Base-by-base conservation (phyloP, 2,329 filamentous ascomycete genomes). In the Xylariaceae sp. region DNA sequence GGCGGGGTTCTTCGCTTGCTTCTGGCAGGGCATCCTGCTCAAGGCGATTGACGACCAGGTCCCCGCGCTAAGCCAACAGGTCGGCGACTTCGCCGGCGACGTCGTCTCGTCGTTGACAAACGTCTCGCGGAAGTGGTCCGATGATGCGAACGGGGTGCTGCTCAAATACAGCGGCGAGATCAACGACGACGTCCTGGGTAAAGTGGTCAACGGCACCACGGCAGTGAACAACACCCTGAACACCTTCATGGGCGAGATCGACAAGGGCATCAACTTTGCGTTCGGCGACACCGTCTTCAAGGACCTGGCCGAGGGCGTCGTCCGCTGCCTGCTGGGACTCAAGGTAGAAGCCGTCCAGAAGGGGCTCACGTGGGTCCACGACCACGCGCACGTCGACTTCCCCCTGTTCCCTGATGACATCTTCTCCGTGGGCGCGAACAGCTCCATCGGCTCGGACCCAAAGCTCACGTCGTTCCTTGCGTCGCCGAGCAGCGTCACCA, bases 301-400 rank as follows among this genome's bases (percentile, higher is more conserved):
- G 60, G 81, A 86, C 26, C 88, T 91, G 0, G 85, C 96, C 65
- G 78, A 84, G 65, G 86, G 89, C 41, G 83, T 96, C 32, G 80
- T 96, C 58, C 81, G 89, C 67, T 97, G 94, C 67, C 78, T 97
- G n/a, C 83, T 97, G 60, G 84, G 86, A 7, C 78, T 95, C 66
- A 97, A 97, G 75, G 80, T 97, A 58, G 84, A 88, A 61, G 81
- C 85, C 19, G 83, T 99, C 60, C 84, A 97, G 69, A 86, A 88
- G 66, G 94, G 88, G 12, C 78, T 97, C n/a, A 95, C 89, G 0
- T 99, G 92, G 92, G 88, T 96, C 10, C 83, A 88, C 64, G 86
- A 97, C 61, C 76, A 97, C 68, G 90, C 94, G 3, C 82, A 94
- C 57, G 80, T 99, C 63, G 76, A 83, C 55, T 87, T 99, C 63